phyloP scores from a whole-genome alignment of 2,329 filamentous ascomycete species.

The Claviceps maximensis region DNA sequence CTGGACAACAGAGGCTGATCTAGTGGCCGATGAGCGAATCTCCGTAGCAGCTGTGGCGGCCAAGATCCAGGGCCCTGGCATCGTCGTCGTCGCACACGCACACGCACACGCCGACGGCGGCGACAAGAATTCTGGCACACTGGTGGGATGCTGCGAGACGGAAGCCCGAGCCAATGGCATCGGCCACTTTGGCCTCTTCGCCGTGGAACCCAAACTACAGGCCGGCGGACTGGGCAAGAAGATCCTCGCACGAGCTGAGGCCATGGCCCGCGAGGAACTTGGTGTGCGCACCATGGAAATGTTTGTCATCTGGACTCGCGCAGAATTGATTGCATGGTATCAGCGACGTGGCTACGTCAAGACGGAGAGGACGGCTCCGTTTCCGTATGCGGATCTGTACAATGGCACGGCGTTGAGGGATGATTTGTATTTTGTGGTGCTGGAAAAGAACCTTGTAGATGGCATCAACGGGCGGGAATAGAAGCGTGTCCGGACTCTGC shows the following conservation, averaged over 20 bases:
- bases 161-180: slow-evolving; percentile 14
- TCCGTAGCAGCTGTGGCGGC: slow-evolving; percentile 19
- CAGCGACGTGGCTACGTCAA: slow-evolving; percentile 26
- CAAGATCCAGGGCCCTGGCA: slow-evolving; percentile 28
- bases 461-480: background rate
- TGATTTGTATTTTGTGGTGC: slow-evolving; percentile 28
- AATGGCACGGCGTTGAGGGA: slow-evolving; percentile 25
- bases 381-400: slow-evolving; percentile 26
- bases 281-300: slow-evolving; percentile 26
- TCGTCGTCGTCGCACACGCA: slow-evolving; percentile 23
- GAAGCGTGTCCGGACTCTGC: too few relatives aligned
- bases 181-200: slow-evolving; percentile 35
- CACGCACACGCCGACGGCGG: background rate
- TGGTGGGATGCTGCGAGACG: slow-evolving; percentile 33
- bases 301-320: slow-evolving; percentile 28
- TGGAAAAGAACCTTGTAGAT: slow-evolving; percentile 25
- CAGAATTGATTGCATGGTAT: slow-evolving; percentile 34
- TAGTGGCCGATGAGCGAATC: slow-evolving; percentile 30
- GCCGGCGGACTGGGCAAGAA: slow-evolving; percentile 29
- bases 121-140: slow-evolving; percentile 11
- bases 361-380: slow-evolving; percentile 26
- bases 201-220: slow-evolving; percentile 29
- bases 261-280: slow-evolving; percentile 20
- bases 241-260: slow-evolving; percentile 29
- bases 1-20: slow-evolving; percentile 35